These are phyloP conservation scores for Ophiostoma pallidulum DNA, from an alignment of 2,329 filamentous ascomycete species.

Conservation along the genomic window DNA sequence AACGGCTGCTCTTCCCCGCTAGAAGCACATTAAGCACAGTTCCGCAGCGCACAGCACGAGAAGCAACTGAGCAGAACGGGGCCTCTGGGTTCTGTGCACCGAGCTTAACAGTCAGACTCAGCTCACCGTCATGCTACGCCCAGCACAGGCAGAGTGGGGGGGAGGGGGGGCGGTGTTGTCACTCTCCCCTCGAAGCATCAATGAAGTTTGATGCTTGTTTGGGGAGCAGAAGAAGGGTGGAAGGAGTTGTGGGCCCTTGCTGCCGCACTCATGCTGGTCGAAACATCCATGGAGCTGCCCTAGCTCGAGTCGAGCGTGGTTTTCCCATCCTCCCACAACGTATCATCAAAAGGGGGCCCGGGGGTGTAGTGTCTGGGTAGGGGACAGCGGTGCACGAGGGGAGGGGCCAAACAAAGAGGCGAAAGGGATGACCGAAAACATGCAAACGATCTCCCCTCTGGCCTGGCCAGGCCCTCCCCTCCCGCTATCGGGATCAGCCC, in stretches of 20 bases:
- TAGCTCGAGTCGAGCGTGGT: neutral
- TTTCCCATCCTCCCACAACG: slow-evolving; percentile 3
- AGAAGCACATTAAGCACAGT: no score
- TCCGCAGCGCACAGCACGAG: neutral
- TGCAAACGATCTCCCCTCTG: slow-evolving; percentile 9
- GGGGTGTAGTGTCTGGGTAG: neutral
- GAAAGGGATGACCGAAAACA: neutral
- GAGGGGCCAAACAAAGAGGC: neutral
- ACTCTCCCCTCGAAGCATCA: slow-evolving; percentile 14
- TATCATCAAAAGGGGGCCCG: slow-evolving; percentile 9
- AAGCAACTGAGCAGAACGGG: neutral
- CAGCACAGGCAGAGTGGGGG: neutral
- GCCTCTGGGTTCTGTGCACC: neutral
- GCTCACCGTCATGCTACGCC: neutral
- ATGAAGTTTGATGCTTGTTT: slow-evolving; percentile 39
- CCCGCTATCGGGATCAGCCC: slow-evolving; percentile 15
- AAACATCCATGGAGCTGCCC: slow-evolving; percentile 24
- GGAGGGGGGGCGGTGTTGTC: neutral
- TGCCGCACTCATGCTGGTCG: slow-evolving; percentile 30
- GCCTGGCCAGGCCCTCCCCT: slow-evolving; percentile 5
- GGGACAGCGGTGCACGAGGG: no score
- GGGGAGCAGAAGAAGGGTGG: slow-evolving; percentile 23
- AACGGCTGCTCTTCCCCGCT: no score
- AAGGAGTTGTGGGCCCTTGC: slow-evolving; percentile 22
- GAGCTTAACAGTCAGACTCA: slow-evolving; percentile 1